phyloP scores from a whole-genome alignment of 306 rosid genomes.

The Hippophae tibetana region DNA sequence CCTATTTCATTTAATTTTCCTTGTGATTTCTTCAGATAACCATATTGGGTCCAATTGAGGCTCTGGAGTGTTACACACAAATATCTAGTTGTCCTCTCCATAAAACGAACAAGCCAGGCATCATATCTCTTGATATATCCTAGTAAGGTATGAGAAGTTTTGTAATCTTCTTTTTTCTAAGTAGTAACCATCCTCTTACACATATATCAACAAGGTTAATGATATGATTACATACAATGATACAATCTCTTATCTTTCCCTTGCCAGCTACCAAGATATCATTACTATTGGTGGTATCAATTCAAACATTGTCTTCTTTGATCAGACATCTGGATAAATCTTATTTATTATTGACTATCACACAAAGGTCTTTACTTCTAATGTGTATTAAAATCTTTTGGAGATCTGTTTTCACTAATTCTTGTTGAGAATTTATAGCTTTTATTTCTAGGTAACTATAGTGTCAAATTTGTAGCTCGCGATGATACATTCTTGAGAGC shows the following conservation, averaged over 20 bases:
- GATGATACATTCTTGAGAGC: conserved; percentile 65
- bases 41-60: conserved; percentile 73
- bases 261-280: too few species aligned
- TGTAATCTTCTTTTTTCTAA: not conserved
- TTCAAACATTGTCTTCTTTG: conserved; percentile 21
- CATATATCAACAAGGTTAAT: not conserved
- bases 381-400: not conserved
- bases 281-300: too few species aligned
- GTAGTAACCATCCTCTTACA: not conserved
- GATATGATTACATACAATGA: not conserved
- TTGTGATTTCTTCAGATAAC: conserved; percentile 45
- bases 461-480: conserved; percentile 73
- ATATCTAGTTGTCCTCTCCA: conserved; percentile 95
- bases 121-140: conserved; percentile 64
- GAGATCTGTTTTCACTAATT: not conserved
- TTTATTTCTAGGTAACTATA: conserved; percentile 52
- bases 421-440: conserved; percentile 16
- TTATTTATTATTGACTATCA: conserved; percentile 85
- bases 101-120: conserved; percentile 93
- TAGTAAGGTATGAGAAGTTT: conserved; percentile 45
- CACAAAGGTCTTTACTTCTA: conserved; percentile 56
- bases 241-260: too few species aligned
- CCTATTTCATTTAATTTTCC: not conserved
- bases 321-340: conserved; percentile 82
- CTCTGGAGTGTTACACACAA: conserved; percentile 73